Evolutionary conservation across 2,329 filamentous ascomycete species (phyloP).

Genomic region (Botryotinia calthae): DNA sequence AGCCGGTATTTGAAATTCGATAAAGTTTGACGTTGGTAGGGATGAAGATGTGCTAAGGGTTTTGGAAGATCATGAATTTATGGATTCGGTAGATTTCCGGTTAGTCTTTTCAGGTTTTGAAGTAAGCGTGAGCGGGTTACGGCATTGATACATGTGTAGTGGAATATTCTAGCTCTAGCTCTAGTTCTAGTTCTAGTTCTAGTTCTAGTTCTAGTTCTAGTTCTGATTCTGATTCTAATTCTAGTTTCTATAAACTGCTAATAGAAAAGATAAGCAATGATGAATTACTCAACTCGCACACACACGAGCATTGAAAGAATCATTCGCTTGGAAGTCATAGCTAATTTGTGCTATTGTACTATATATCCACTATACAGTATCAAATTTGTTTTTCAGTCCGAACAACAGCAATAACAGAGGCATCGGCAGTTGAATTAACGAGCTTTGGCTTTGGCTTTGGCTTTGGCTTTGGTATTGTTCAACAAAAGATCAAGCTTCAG

Average conservation of each 20-base stretch:
- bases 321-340: not conserved
- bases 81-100: not conserved
- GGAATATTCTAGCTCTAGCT: not conserved
- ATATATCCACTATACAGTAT: not conserved
- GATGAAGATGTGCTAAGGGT: not conserved
- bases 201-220: not conserved
- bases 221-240: not conserved
- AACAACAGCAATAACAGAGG: not conserved
- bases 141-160: not conserved
- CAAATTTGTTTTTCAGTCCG: not conserved
- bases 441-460: not conserved
- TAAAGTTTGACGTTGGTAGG: not conserved
- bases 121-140: not conserved
- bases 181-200: not conserved
- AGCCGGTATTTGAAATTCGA: not conserved
- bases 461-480: not conserved
- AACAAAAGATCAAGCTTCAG: not conserved
- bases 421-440: not conserved
- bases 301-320: not conserved
- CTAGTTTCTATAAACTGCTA: not conserved
- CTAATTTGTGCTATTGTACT: not conserved
- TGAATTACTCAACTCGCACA: not conserved
- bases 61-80: not conserved
- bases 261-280: not conserved
- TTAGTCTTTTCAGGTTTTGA: not conserved